Evolutionary conservation across 2,329 filamentous ascomycete species (phyloP).

Genomic region (Penicillium thymicola): DNA sequence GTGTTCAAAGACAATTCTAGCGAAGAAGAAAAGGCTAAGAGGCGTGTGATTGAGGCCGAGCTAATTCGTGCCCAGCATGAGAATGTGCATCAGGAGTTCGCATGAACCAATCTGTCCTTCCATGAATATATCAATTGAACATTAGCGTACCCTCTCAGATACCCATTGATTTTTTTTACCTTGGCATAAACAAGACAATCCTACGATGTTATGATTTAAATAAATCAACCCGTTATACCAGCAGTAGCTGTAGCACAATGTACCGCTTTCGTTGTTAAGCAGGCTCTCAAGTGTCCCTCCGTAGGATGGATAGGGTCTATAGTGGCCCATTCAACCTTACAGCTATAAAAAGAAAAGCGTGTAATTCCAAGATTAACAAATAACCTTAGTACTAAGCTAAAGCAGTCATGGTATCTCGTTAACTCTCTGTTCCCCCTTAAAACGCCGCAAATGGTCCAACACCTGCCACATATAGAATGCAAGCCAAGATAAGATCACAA

Average conservation of each 20-base stretch:
- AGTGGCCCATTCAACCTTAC: neutral
- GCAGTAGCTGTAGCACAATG: constrained; percentile 11
- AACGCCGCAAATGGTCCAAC: constrained; percentile 2
- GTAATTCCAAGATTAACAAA: neutral
- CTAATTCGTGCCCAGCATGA: constrained; percentile 18
- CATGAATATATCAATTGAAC: neutral
- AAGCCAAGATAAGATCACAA: constrained; percentile 28
- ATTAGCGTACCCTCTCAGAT: neutral
- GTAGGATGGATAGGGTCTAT: neutral
- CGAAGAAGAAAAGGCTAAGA: constrained; percentile 29
- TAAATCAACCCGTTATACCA: neutral
- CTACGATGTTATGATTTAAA: neutral
- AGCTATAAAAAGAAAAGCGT: neutral
- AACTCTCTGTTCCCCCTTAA: neutral
- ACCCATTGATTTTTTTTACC: neutral
- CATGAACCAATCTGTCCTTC: neutral
- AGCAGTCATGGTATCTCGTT: constrained; percentile 6
- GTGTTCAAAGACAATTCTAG: constrained; percentile 41
- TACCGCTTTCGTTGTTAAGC: constrained; percentile 1
- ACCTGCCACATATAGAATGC: neutral
- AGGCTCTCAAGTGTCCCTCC: constrained; percentile 3
- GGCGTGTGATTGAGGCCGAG: constrained; percentile 33
- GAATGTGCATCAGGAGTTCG: constrained; percentile 12
- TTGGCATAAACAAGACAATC: neutral
- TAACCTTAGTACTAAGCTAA: neutral